phyloP scores from a whole-genome alignment of 371 early-diverging fungal species.

The Haplosporangium sp. region DNA sequence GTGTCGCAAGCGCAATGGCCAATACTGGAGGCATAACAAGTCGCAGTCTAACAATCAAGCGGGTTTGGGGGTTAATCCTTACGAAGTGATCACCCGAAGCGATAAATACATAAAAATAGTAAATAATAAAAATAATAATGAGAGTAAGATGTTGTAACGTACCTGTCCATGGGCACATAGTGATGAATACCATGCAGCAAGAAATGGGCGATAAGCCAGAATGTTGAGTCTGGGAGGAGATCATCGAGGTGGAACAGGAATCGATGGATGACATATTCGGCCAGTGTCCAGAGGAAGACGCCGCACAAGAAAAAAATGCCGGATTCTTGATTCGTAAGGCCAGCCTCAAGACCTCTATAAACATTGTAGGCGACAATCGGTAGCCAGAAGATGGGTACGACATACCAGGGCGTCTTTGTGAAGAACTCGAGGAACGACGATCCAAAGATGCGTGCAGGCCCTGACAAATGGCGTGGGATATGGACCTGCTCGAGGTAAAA shows the following conservation, averaged over 20 bases:
- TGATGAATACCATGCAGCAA: conserved; percentile 96
- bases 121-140: conserved; percentile 15
- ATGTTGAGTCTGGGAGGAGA: conserved; percentile 83
- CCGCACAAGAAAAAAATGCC: conserved; percentile 70
- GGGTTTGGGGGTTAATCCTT: not conserved
- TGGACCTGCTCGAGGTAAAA: conserved; percentile 93
- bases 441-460: conserved; percentile 86
- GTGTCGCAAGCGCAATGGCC: conserved; percentile 72
- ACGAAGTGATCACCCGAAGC: not conserved
- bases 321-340: conserved; percentile 34
- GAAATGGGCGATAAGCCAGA: conserved; percentile 85
- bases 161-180: conserved; percentile 95
- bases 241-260: conserved; percentile 95
- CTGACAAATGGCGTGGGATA: conserved; percentile 83
- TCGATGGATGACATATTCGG: conserved; percentile 89
- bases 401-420: conserved; percentile 92
- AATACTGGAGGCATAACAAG: conserved; percentile 97
- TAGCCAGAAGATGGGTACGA: conserved; percentile 89
- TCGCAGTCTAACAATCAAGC: conserved; percentile 69
- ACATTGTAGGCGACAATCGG: conserved; percentile 67
- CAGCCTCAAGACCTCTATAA: conserved; percentile 12
- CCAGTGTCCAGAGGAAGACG: conserved; percentile 81
- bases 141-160: conserved; percentile 15
- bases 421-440: conserved; percentile 80
- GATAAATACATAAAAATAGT: not conserved